phyloP scores from a whole-genome alignment of 2,329 filamentous ascomycete species.

The Penicillium sp. region DNA sequence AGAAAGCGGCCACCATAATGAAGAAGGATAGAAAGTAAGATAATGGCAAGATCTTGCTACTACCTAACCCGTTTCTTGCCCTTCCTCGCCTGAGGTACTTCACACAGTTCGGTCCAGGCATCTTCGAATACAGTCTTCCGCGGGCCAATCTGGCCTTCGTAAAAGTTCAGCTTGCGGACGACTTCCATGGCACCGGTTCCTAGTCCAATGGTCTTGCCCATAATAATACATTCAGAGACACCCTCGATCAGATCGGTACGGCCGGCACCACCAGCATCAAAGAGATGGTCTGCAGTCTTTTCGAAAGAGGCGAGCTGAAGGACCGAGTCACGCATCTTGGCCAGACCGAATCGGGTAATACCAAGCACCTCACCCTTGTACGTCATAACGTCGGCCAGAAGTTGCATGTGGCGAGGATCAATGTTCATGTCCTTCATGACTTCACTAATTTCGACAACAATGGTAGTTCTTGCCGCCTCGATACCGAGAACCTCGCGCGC shows the following conservation, averaged over 20 bases:
- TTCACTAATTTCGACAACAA: conserved; percentile 79
- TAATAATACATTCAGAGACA: conserved; percentile 95
- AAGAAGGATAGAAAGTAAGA: background rate
- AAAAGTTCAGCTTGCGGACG: conserved; percentile 71
- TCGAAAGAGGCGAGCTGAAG: conserved; percentile 94
- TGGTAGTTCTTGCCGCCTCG: conserved; percentile 86
- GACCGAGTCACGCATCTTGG: conserved; percentile 94
- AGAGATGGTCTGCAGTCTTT: conserved; percentile 96
- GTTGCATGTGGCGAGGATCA: conserved; percentile 95
- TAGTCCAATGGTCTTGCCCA: conserved; percentile 90
- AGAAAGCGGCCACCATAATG: conserved; percentile 3
- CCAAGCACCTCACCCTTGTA: conserved; percentile 97
- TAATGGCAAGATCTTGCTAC: conserved; percentile 3
- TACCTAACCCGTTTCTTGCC: conserved; percentile 17
- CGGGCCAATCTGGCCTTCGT: conserved; percentile 57
- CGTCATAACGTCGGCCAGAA: conserved; percentile 97
- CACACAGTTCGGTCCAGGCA: conserved; percentile 38
- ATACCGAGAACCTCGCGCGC: conserved; percentile 85
- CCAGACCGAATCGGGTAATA: conserved; percentile 92
- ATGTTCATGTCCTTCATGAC: conserved; percentile 97
- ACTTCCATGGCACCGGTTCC: conserved; percentile 93
- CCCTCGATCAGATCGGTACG: conserved; percentile 92
- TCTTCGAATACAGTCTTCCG: conserved; percentile 70
- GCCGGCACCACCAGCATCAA: conserved; percentile 88
- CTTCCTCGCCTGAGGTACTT: conserved; percentile 16